Evolutionary conservation across 805 yeast species (phyloP), one percentile per base, ranked within the genome.

Genomic region (Kodamaea jinghongensis): DNA sequence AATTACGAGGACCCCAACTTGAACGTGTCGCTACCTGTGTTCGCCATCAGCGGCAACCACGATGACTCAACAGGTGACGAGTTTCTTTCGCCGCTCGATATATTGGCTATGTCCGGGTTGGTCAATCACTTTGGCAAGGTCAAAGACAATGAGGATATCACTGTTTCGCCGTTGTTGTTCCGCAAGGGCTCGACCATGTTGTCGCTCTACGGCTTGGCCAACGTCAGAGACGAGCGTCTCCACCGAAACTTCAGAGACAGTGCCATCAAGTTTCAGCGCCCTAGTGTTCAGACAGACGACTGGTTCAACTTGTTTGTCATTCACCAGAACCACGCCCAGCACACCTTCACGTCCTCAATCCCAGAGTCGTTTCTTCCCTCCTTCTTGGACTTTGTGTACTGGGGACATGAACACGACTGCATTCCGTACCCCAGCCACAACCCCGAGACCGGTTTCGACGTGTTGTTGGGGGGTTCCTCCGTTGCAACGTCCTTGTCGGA

Each of bases 351-450:
- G 0, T 81, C 87, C 4, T 84, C 84, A 48, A 67, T 93, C 4
- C 98, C 97, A 4, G 98, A 90, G 47, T 73, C 71, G 38, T 84
- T 86, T 50, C 63, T 93, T 16, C 99, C 98, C 0, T 67, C 73
- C 6, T 89, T 90, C 55, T 53, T 93, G 34, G 89, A 93, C 55
- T 68, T 91, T 41, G 81, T 93, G 0, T 65, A 90, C 2, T 93
- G 99, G 99, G 99, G 99, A 12, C 99, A 93, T 60, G 99, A 93
- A 58, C 99, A 93, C 61, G 97, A 93, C 56, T 88, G 97, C 54
- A 72, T 82, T 4, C 86, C 91, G 1, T 78, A 76, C 42, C 79
- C 95, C 0, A 73, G 70, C 1, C 67, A 67, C 32, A 83, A 83
- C 51, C 67, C 78, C 1, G 72, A 71, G 8, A 75, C 74, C 2